phyloP scores from a whole-genome alignment of 2,329 filamentous ascomycete species.

The Zelopaecilomyces penicillatus region DNA sequence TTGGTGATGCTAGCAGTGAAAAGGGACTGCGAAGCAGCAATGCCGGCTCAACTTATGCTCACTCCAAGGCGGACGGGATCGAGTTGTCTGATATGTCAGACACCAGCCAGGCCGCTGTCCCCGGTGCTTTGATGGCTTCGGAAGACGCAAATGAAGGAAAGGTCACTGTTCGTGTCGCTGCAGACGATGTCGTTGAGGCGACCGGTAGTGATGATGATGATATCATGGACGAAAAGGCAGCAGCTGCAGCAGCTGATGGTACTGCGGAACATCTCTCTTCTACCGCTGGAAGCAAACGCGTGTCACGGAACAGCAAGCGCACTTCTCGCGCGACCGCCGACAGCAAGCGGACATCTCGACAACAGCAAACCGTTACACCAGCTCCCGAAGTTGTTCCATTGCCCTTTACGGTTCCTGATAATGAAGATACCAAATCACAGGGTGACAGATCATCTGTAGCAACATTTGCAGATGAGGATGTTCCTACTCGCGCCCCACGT shows the following conservation, averaged over 20 bases:
- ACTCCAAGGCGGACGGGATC: constrained; percentile 37
- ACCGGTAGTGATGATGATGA: constrained; percentile 11
- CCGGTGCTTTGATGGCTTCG: constrained; percentile 33
- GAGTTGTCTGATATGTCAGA: constrained; percentile 46
- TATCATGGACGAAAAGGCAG: constrained; percentile 22
- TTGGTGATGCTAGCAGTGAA: constrained; percentile 40
- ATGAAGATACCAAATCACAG: constrained; percentile 31
- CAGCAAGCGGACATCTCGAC: constrained; percentile 10
- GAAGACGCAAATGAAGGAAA: constrained; percentile 34
- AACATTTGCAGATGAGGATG: constrained; percentile 57
- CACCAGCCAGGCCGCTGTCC: constrained; percentile 19
- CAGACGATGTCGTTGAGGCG: constrained; percentile 35
- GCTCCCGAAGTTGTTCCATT: constrained; percentile 50
- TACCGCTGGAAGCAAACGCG: constrained; percentile 6
- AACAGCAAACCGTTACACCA: constrained; percentile 21
- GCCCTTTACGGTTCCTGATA: constrained; percentile 53
- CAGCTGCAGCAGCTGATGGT: constrained; percentile 3
- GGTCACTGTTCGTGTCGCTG: constrained; percentile 45
- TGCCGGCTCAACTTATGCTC: constrained; percentile 24
- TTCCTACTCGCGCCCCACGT: constrained; percentile 14
- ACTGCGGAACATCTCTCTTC: too few relatives aligned
- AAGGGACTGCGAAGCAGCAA: constrained; percentile 30
- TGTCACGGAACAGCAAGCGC: constrained; percentile 11
- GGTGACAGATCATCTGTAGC: constrained; percentile 58
- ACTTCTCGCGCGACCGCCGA: constrained; percentile 4